A percentile compares a stretch with the other conserved stretches of the same genome.
phyloP scores from a whole-genome alignment of 495 filamentous ascomycete species.

The Glonium stellatum region DNA sequence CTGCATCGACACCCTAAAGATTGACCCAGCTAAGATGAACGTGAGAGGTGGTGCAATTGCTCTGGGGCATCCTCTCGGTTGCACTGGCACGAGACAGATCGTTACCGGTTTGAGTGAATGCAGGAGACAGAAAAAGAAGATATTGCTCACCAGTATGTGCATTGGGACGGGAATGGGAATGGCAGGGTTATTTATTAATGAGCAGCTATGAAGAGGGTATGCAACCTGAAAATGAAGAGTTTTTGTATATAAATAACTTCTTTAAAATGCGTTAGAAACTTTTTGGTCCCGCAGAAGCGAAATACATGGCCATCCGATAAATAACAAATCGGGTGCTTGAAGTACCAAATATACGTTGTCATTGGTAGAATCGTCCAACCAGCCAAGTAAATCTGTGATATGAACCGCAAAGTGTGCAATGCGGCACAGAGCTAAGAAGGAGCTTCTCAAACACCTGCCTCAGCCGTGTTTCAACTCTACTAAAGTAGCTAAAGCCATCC shows the following conservation, averaged over 20 bases:
- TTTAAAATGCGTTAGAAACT: no score
- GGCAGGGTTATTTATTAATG: constrained; percentile 37
- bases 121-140: constrained; percentile 45
- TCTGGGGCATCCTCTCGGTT: constrained; percentile 86
- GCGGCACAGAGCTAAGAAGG: no score
- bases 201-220: constrained; percentile 27
- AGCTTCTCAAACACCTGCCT: no score
- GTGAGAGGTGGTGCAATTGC: constrained; percentile 87
- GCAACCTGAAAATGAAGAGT: not conserved
- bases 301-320: no score
- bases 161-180: constrained; percentile 39
- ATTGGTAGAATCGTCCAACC: no score
- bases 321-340: no score
- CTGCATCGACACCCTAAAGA: constrained; percentile 66
- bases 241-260: not conserved
- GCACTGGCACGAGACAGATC: constrained; percentile 78
- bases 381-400: no score
- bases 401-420: no score
- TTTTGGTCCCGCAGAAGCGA: no score
- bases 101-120: constrained; percentile 67
- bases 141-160: constrained; percentile 40
- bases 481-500: no score
- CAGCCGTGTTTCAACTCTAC: no score
- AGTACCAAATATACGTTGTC: no score
- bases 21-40: constrained; percentile 85